phyloP scores from a whole-genome alignment of 331 rosid genomes.

The Pyrus hybrid region DNA sequence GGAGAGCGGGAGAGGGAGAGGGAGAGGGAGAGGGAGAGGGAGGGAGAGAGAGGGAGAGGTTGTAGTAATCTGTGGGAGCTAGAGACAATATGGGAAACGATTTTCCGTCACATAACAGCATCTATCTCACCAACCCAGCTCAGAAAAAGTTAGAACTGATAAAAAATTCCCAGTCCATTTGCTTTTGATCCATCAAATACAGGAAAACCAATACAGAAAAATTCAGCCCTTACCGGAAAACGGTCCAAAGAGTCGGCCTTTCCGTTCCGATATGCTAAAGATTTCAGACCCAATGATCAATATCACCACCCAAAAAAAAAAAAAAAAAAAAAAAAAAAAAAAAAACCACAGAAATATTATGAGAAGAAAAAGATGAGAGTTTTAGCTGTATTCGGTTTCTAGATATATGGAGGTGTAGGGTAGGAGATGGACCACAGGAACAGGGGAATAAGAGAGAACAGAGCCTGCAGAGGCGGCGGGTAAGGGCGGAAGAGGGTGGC shows the following conservation, averaged over 20 bases:
- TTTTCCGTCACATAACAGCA: no score
- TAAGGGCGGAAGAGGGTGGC: neutral
- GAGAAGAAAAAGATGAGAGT: neutral
- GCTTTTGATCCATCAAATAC: neutral
- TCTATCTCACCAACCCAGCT: neutral
- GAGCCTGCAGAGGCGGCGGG: conserved; percentile 14
- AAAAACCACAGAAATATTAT: neutral
- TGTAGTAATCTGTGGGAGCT: conserved; percentile 5
- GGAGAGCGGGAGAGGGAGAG: no score
- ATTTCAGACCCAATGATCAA: neutral
- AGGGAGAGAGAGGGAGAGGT: neutral
- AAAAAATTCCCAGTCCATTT: neutral
- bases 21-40: no score
- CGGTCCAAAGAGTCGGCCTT: neutral
- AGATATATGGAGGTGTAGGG: neutral
- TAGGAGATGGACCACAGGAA: neutral
- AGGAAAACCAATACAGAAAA: neutral
- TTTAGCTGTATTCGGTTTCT: neutral
- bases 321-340: no score
- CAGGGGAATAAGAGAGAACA: neutral
- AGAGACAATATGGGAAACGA: neutral
- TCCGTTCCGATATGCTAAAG: neutral
- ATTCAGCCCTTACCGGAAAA: neutral
- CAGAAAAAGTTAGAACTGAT: neutral
- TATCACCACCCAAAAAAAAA: neutral